These are phyloP conservation scores for Coemansia sp. DNA, from an alignment of 192 early-diverging fungal genomes.

Conservation along the genomic window DNA sequence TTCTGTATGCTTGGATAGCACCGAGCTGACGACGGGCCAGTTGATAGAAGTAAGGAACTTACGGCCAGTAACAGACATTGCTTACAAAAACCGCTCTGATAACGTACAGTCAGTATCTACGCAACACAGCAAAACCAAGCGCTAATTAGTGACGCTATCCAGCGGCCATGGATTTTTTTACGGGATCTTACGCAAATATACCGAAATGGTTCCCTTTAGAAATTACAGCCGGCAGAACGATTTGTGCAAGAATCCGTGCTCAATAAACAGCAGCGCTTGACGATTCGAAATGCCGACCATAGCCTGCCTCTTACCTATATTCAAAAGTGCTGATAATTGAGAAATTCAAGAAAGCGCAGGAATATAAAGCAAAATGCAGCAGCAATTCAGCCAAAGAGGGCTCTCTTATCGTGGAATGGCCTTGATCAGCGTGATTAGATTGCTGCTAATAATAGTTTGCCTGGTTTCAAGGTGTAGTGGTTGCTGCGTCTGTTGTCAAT, in stretches of 20 bases:
- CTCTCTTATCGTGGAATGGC: not conserved
- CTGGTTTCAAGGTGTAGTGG: not conserved
- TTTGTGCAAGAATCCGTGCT: not conserved
- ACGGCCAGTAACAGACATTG: slow-evolving; percentile 54
- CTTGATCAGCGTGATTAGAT: not conserved
- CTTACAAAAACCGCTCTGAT: not conserved
- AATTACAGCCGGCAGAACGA: not conserved
- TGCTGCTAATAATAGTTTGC: not conserved
- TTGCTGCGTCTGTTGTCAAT: not conserved
- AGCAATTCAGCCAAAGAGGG: not conserved
- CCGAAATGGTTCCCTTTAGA: not conserved
- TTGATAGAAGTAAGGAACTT: slow-evolving; percentile 76
- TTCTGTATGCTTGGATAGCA: slow-evolving; percentile 79
- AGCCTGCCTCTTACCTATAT: not conserved
- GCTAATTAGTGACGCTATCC: not conserved
- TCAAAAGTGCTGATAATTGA: not conserved
- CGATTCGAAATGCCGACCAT: not conserved
- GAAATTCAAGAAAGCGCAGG: not conserved
- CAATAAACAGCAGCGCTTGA: not conserved
- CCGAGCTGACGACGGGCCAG: slow-evolving; percentile 82
- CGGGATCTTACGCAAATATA: not conserved
- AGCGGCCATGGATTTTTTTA: not conserved
- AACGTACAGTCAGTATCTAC: slow-evolving; percentile 2
- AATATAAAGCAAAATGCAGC: not conserved
- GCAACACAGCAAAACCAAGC: not conserved